These are phyloP conservation scores for Coemansia sp. DNA, from an alignment of 192 early-diverging fungal species.

Conservation along the genomic window DNA sequence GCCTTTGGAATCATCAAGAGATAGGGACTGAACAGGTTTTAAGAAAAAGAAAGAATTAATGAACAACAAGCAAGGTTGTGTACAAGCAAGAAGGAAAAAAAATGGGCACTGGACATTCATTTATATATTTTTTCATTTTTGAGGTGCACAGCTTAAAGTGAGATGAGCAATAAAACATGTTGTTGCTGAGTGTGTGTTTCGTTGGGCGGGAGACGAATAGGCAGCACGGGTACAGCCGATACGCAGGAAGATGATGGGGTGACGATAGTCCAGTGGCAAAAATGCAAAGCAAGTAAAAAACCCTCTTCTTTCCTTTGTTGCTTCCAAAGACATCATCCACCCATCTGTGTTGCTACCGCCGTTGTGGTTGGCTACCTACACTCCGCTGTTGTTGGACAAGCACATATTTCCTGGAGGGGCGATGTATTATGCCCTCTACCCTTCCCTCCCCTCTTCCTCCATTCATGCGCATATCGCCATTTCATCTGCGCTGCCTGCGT, in stretches of 20 bases:
- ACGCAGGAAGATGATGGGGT: background rate
- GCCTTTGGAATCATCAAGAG: slow-evolving; percentile 5
- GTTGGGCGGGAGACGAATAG: background rate
- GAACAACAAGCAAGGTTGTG: background rate
- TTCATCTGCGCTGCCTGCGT: background rate
- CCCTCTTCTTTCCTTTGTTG: background rate
- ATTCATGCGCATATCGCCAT: background rate
- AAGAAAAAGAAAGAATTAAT: background rate
- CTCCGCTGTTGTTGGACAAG: no score
- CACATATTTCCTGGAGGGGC: background rate
- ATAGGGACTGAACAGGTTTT: background rate
- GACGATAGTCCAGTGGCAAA: background rate
- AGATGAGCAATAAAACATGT: background rate
- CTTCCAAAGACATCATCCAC: background rate
- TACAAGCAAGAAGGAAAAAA: background rate
- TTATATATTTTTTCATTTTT: background rate
- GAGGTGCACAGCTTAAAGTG: no score
- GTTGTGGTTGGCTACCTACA: background rate
- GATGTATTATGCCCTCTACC: background rate
- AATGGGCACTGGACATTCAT: background rate
- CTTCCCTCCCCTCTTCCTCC: background rate
- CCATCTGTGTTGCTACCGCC: background rate
- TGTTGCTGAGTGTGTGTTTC: background rate
- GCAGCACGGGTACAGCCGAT: background rate
- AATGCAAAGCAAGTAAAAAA: background rate